Evolutionary conservation across 352 stramenopile genomes (phyloP), one percentile per base, ranked within the genome.

Genomic region (Aphanomyces invadans): DNA sequence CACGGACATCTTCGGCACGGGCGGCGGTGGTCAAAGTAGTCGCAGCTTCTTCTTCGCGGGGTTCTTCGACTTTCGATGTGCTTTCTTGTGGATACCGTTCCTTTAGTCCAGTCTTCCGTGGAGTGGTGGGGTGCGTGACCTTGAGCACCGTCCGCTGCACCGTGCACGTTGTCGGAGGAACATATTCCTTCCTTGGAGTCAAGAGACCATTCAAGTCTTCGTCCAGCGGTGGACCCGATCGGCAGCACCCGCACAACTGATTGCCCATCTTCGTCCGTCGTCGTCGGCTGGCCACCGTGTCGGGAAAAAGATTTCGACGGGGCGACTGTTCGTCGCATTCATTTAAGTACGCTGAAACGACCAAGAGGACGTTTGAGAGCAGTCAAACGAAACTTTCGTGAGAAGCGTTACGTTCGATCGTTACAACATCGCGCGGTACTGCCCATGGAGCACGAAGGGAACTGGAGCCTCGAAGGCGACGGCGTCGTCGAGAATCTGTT

Each of bases 401-500:
- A n/a, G n/a, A n/a, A n/a, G n/a, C 36, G 36, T 25, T 52, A 52
- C 44, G 10, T 52, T 25, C 12, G 23, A 52, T 12, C 57, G 57
- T 65, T 65, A 53, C 57, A 53, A 65, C 17, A 33, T 53, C 28
- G 39, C 15, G 31, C 45, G 12, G 36, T n/a, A 21, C 15, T 11
- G 4, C 21, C 28, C 19, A 67, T 67, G 60, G 60, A 67, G 49
- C 60, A 67, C 46, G 60, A 67, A 23, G 60, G 42, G 23, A 70
- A 70, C 23, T 65, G 52, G 63, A 17, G 84, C 33, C 75, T 97
- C 32, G 86, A 95, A 72, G 85, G 85, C 44, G 88, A 96, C 69
- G 88, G 87, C 10, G 68, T 96, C 28, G 80, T 94, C 39, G 81
- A 94, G 61, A 93, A 96, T 61, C 74, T 97, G 36, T 95, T 92